A percentile compares a stretch with the other conserved stretches of the same genome.
Conservation (phyloP, 2,329 filamentous ascomycete genomes). For the Nemania serpens region DNA sequence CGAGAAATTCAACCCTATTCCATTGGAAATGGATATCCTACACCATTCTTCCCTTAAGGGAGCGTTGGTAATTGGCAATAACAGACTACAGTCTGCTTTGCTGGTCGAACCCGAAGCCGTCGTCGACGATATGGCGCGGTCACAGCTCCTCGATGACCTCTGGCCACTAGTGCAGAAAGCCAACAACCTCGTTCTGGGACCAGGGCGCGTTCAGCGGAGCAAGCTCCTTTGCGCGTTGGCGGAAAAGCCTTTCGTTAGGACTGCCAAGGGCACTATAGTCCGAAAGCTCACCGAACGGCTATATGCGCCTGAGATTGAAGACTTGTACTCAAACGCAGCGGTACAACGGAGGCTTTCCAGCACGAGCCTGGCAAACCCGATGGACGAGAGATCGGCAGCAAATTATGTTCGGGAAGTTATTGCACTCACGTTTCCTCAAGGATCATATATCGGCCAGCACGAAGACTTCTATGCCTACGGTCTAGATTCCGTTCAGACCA, state of each 20-base stretch:
- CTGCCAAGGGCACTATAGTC: conserved; percentile 32
- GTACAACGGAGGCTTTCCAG: neutral
- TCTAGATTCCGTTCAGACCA: conserved; percentile 7
- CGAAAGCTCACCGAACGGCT: conserved; percentile 29
- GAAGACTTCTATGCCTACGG: conserved; percentile 20
- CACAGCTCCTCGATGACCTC: conserved; percentile 19
- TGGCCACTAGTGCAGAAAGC: conserved; percentile 24
- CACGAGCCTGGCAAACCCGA: neutral
- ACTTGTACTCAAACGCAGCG: conserved; percentile 2
- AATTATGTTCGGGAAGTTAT: too few species aligned
- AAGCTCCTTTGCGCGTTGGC: conserved; percentile 28
- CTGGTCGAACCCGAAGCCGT: conserved; percentile 42
- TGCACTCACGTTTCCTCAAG: conserved; percentile 4
- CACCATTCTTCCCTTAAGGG: conserved; percentile 21
- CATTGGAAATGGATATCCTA: conserved; percentile 45
- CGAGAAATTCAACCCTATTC: conserved; percentile 51
- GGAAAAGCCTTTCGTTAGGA: conserved; percentile 31
- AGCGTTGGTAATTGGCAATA: conserved; percentile 41
- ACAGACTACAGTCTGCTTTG: conserved; percentile 43
- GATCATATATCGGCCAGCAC: conserved; percentile 4
- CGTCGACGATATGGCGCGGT: conserved; percentile 2
- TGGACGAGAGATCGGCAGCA: too few species aligned
- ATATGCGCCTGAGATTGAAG: conserved; percentile 30
- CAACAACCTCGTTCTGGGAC: conserved; percentile 24
- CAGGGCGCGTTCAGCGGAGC: neutral